Conservation (phyloP, 768 basidiomycete genomes). For the Calocybe indica region DNA sequence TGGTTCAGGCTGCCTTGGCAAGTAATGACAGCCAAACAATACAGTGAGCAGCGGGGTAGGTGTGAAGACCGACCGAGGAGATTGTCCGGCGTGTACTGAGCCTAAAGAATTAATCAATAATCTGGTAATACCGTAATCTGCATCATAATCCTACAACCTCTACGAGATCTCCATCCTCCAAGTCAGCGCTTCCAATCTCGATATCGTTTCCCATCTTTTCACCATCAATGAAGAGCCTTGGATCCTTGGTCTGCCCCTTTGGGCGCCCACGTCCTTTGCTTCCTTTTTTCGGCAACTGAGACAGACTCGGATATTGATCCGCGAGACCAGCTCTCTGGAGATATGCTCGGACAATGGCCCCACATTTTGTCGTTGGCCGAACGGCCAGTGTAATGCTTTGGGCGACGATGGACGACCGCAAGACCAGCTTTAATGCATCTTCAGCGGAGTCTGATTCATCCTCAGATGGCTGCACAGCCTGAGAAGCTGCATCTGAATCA, state of each 20-base stretch:
- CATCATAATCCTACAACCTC: slow-evolving; percentile 60
- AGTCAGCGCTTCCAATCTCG: slow-evolving; percentile 59
- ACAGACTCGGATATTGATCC: slow-evolving; percentile 40
- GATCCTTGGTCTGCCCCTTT: slow-evolving; percentile 29
- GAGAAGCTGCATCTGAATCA: slow-evolving; percentile 13
- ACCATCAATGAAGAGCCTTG: slow-evolving; percentile 60
- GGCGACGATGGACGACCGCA: slow-evolving; percentile 47
- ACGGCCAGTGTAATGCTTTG: slow-evolving; percentile 63
- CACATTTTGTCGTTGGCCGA: slow-evolving; percentile 70
- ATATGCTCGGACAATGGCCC: slow-evolving; percentile 70
- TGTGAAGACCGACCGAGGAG: too few species aligned
- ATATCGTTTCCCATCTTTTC: slow-evolving; percentile 56
- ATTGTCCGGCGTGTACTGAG: too few species aligned
- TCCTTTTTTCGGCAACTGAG: slow-evolving; percentile 23
- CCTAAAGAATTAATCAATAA: too few species aligned
- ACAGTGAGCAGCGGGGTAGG: too few species aligned
- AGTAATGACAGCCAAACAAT: too few species aligned
- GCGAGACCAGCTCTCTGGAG: slow-evolving; percentile 61
- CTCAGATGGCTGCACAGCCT: slow-evolving; percentile 20
- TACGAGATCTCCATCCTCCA: slow-evolving; percentile 78
- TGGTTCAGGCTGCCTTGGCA: too few species aligned
- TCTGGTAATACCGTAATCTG: too few species aligned
- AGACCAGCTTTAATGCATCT: slow-evolving; percentile 57
- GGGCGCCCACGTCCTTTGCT: slow-evolving; percentile 14
- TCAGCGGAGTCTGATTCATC: slow-evolving; percentile 38